phyloP scores from a whole-genome alignment of 2,329 filamentous ascomycete species.

The Daldinia sp. region DNA sequence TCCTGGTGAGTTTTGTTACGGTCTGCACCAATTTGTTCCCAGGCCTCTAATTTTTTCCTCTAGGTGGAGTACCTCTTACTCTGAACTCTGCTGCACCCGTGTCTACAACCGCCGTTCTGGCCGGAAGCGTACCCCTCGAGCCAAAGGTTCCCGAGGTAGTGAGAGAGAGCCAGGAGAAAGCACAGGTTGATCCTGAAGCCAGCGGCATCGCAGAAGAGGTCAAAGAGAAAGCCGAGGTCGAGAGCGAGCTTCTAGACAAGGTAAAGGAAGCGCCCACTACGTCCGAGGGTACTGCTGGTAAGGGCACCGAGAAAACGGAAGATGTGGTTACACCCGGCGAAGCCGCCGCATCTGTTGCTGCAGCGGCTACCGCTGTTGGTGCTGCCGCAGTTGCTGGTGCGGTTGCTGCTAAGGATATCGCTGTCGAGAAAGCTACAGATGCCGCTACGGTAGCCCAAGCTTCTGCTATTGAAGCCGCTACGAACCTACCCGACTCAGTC shows the following conservation, averaged over 20 bases:
- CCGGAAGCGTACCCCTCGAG: constrained; percentile 55
- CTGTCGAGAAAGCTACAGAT: constrained; percentile 52
- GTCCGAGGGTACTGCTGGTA: constrained; percentile 62
- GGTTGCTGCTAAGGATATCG: constrained; percentile 52
- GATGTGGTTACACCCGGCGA: constrained; percentile 52
- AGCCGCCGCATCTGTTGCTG: constrained; percentile 53
- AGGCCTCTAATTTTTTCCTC: constrained; percentile 10
- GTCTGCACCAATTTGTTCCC: background rate
- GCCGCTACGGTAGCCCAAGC: constrained; percentile 47
- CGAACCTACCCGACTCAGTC: constrained; percentile 62
- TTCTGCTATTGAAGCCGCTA: constrained; percentile 45
- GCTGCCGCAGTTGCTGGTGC: constrained; percentile 48
- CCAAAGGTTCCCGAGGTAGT: constrained; percentile 68
- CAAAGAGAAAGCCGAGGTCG: constrained; percentile 73
- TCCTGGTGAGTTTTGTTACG: constrained; percentile 50
- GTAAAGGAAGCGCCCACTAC: constrained; percentile 68
- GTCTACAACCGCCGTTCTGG: constrained; percentile 52
- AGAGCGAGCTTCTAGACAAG: constrained; percentile 74
- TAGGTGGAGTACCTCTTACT: constrained; percentile 37
- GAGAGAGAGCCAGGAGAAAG: constrained; percentile 75
- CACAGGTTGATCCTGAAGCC: constrained; percentile 71
- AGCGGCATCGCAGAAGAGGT: constrained; percentile 72
- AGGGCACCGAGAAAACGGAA: constrained; percentile 63
- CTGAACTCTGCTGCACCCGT: constrained; percentile 53
- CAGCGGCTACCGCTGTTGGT: constrained; percentile 53